These are phyloP conservation scores for Magnusiomyces sp. DNA, from an alignment of 1,139 yeast genomes.

Conservation along the genomic window DNA sequence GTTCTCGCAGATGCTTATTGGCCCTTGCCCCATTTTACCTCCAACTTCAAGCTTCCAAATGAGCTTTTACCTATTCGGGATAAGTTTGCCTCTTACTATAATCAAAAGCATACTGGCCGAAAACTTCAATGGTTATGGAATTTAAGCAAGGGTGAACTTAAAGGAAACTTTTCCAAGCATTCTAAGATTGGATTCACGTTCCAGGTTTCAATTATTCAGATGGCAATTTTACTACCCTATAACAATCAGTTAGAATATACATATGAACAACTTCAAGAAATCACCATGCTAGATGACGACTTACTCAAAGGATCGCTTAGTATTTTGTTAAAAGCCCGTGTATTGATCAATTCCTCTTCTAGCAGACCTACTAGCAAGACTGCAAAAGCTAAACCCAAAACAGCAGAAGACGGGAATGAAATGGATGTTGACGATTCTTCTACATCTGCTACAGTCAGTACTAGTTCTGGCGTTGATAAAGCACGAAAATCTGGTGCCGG, in stretches of 20 bases:
- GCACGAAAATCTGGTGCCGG: no score
- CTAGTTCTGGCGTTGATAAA: slow-evolving; percentile 34
- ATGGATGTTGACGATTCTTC: slow-evolving; percentile 3
- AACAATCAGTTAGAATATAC: slow-evolving; percentile 58
- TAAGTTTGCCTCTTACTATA: slow-evolving; percentile 60
- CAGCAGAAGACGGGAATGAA: not conserved
- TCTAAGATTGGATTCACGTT: slow-evolving; percentile 67
- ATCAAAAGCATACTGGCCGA: slow-evolving; percentile 74
- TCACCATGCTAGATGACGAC: slow-evolving; percentile 60
- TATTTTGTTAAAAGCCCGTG: slow-evolving; percentile 72
- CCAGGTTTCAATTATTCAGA: slow-evolving; percentile 77
- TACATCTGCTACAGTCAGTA: slow-evolving; percentile 20
- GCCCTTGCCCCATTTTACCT: slow-evolving; percentile 57
- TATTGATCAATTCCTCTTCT: slow-evolving; percentile 44
- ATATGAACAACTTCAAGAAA: slow-evolving; percentile 50
- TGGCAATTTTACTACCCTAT: slow-evolving; percentile 74
- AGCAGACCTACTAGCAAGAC: not conserved
- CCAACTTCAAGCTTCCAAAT: slow-evolving; percentile 48
- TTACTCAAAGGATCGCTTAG: slow-evolving; percentile 65
- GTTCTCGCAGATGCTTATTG: slow-evolving; percentile 84
- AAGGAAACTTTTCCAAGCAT: slow-evolving; percentile 75
- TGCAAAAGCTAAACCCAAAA: not conserved
- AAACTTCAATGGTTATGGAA: slow-evolving; percentile 95
- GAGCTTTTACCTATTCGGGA: slow-evolving; percentile 59
- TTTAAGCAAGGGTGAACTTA: slow-evolving; percentile 84